Evolutionary conservation across 192 early-diverging fungal species (phyloP).

Genomic region (Jimgerdemannia lactiflua): DNA sequence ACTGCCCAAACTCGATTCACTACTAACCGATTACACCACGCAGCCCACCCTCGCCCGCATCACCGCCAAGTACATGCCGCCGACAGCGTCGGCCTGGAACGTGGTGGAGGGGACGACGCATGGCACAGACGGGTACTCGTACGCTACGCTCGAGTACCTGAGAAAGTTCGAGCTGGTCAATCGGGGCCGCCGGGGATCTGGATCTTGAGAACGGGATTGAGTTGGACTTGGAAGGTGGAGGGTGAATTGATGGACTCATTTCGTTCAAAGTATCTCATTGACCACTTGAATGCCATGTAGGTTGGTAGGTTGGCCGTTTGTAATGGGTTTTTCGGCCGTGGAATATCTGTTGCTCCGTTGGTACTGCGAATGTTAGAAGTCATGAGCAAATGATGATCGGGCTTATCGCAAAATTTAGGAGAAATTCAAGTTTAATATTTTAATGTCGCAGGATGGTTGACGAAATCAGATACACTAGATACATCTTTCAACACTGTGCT

Average conservation of each 20-base stretch:
- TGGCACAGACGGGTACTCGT: not conserved
- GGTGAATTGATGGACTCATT: not conserved
- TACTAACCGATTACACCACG: not conserved
- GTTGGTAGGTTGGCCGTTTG: no score
- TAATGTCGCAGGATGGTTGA: no score
- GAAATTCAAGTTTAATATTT: no score
- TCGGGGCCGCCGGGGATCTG: not conserved
- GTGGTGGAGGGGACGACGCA: not conserved
- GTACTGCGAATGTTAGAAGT: no score
- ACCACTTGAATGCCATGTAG: no score
- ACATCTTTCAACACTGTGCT: no score
- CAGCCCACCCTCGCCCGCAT: not conserved
- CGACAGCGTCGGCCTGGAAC: not conserved
- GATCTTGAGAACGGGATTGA: not conserved
- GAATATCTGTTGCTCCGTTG: no score
- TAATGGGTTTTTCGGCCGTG: no score
- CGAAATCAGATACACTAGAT: no score
- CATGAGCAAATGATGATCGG: no score
- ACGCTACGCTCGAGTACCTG: not conserved
- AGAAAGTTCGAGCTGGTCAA: not conserved
- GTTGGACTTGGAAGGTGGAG: not conserved
- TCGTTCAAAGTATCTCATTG: no score
- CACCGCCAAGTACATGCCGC: not conserved
- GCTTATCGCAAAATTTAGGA: no score
- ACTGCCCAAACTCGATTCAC: not conserved